Percentiles rank a stretch among this genome's conserved stretches.
Conservation (phyloP, 176 grass and related monocot genomes). For the Paspalum notatum region DNA sequence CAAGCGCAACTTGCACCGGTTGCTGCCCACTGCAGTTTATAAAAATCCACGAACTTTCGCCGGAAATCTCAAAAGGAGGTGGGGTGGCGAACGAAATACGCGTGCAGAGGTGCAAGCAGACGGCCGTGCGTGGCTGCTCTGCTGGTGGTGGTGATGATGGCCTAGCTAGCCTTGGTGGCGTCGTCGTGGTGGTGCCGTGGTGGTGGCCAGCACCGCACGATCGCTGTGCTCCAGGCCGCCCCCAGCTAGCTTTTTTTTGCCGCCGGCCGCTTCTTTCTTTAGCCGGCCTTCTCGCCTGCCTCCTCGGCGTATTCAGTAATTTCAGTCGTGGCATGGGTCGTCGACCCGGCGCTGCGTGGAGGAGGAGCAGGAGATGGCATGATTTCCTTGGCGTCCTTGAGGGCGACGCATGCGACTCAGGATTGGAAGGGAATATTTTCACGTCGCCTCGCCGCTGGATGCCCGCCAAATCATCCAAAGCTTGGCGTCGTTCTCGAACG, state of each 20-base stretch:
- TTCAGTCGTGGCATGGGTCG: background rate
- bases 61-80: constrained; percentile 36
- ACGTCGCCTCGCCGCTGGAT: constrained; percentile 1
- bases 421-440: constrained; percentile 15
- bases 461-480: constrained; percentile 33
- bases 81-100: too few relatives aligned
- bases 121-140: background rate
- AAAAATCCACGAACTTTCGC: constrained; percentile 8
- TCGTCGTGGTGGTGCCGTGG: too few relatives aligned
- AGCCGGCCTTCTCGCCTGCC: background rate
- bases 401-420: constrained; percentile 6
- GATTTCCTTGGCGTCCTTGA: constrained; percentile 21
- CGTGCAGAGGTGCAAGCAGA: constrained; percentile 3
- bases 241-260: constrained; percentile 48
- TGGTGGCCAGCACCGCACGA: constrained; percentile 39
- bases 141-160: constrained; percentile 29
- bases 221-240: constrained; percentile 44
- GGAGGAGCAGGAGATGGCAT: constrained; percentile 12
- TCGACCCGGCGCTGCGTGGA: background rate
- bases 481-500: constrained; percentile 24
- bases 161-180: too few relatives aligned
- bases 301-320: background rate
- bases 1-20: background rate
- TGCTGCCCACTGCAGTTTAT: background rate
- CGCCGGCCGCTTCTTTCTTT: constrained; percentile 21